Evolutionary conservation across 352 stramenopile species (phyloP).

Genomic region (Pythium biforme): DNA sequence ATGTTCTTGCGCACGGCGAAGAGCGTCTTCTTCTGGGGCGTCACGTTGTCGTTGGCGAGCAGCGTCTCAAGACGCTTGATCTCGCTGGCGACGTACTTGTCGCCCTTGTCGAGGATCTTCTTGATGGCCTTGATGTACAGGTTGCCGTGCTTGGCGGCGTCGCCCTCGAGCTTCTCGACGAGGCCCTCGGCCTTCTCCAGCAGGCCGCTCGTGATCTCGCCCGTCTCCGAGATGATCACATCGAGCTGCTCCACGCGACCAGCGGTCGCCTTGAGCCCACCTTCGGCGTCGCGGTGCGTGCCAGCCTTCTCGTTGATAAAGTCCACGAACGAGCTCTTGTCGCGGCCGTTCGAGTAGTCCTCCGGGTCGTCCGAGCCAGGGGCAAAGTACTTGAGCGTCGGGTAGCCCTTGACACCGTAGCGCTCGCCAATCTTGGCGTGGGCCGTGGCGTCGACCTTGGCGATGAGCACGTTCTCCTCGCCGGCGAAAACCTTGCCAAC

Average conservation of each 20-base stretch:
- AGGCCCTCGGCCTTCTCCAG: slow-evolving; percentile 72
- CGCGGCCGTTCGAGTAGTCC: slow-evolving; percentile 81
- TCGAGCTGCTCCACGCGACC: slow-evolving; percentile 85
- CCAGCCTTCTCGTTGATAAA: slow-evolving; percentile 92
- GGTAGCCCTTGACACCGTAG: slow-evolving; percentile 90
- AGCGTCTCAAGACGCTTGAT: slow-evolving; percentile 79
- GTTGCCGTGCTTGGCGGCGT: slow-evolving; percentile 72
- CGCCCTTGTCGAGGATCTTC: slow-evolving; percentile 88
- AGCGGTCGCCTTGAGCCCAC: slow-evolving; percentile 66
- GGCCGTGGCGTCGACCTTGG: slow-evolving; percentile 80
- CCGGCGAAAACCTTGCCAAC: slow-evolving; percentile 71
- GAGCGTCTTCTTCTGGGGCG: slow-evolving; percentile 86
- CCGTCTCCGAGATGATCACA: slow-evolving; percentile 71
- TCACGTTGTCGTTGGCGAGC: slow-evolving; percentile 80
- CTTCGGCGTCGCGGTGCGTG: slow-evolving; percentile 77
- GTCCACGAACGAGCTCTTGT: slow-evolving; percentile 84
- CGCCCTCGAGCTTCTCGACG: slow-evolving; percentile 68
- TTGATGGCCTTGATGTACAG: slow-evolving; percentile 90
- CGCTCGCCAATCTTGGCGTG: slow-evolving; percentile 56
- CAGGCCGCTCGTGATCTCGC: slow-evolving; percentile 63
- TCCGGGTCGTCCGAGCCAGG: slow-evolving; percentile 74
- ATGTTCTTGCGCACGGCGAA: slow-evolving; percentile 92
- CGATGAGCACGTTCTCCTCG: slow-evolving; percentile 79
- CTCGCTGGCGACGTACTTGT: slow-evolving; percentile 80
- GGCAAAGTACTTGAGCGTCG: slow-evolving; percentile 92